Conservation (phyloP, 2,329 filamentous ascomycete species). For the Penicillium hordei region DNA sequence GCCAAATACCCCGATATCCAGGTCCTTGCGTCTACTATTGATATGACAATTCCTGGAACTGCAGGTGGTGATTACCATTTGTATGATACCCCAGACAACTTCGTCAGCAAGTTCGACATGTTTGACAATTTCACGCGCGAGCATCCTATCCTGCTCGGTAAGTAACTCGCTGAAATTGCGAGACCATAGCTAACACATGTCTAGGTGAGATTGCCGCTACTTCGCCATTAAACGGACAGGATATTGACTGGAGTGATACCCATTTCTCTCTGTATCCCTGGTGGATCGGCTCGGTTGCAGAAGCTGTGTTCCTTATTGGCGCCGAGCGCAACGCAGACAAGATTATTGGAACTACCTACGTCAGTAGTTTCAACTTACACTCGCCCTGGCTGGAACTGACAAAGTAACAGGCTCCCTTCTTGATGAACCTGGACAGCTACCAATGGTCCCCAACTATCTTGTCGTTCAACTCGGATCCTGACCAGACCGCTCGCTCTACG, state of each 20-base stretch:
- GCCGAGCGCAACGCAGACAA: constrained; percentile 59
- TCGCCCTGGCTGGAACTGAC: background rate
- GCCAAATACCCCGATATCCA: constrained; percentile 56
- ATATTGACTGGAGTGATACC: constrained; percentile 48
- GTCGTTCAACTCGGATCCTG: constrained; percentile 31
- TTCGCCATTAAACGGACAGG: constrained; percentile 46
- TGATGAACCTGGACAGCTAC: constrained; percentile 31
- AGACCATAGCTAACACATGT: background rate
- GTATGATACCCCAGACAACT: constrained; percentile 53
- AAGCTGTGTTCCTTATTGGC: constrained; percentile 65
- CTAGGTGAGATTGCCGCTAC: constrained; percentile 30
- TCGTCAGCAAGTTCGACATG: constrained; percentile 52
- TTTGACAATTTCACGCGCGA: constrained; percentile 51
- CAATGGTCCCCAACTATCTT: constrained; percentile 34
- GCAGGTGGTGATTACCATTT: constrained; percentile 47
- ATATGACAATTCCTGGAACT: constrained; percentile 26
- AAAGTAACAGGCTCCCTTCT: constrained; percentile 26
- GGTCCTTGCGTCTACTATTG: constrained; percentile 41
- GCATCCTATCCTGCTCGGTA: constrained; percentile 30
- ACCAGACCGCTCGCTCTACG: constrained; percentile 31
- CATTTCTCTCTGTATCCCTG: constrained; percentile 52
- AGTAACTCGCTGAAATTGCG: background rate
- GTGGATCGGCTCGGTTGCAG: constrained; percentile 62
- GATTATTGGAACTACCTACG: constrained; percentile 31
- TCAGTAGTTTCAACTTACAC: constrained; percentile 7